These are phyloP conservation scores for Aspergillus unguis DNA, from an alignment of 2,329 filamentous ascomycete species.

Conservation along the genomic window DNA sequence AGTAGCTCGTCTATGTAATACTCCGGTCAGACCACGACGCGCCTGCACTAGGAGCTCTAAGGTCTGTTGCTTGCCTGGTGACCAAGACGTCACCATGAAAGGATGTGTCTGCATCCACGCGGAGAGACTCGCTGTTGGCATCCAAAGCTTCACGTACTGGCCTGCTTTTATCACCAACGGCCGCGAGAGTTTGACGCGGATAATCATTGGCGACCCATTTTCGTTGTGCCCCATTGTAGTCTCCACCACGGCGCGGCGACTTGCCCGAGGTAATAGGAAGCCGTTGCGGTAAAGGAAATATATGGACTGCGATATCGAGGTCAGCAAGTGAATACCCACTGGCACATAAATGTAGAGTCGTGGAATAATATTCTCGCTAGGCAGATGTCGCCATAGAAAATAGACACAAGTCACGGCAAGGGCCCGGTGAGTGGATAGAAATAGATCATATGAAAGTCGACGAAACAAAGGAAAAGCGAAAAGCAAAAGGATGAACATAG, in stretches of 20 bases:
- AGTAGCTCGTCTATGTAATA: slow-evolving; percentile 17
- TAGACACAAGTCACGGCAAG: slow-evolving; percentile 10
- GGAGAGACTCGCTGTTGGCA: slow-evolving; percentile 20
- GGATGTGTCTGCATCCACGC: slow-evolving; percentile 24
- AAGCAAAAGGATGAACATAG: slow-evolving; percentile 15
- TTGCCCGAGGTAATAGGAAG: slow-evolving; percentile 14
- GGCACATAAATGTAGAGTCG: background rate
- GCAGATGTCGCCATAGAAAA: background rate
- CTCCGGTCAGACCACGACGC: slow-evolving; percentile 22
- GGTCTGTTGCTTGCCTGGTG: slow-evolving; percentile 15
- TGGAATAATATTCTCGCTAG: background rate
- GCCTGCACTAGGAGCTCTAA: slow-evolving; percentile 33
- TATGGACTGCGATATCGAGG: background rate
- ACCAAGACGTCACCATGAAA: slow-evolving; percentile 27
- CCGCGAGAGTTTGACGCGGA: slow-evolving; percentile 16
- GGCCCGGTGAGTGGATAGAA: slow-evolving; percentile 19
- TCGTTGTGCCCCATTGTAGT: slow-evolving; percentile 6
- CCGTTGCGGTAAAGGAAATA: slow-evolving; percentile 12
- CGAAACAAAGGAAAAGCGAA: slow-evolving; percentile 18
- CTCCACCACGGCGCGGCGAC: slow-evolving; percentile 16
- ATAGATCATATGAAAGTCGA: slow-evolving; percentile 20
- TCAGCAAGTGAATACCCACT: background rate
- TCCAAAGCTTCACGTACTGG: slow-evolving; percentile 27
- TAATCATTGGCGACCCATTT: background rate
- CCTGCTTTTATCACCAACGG: slow-evolving; percentile 19